Base-by-base conservation (phyloP, 2,329 filamentous ascomycete species). In the Magnaporthales sp. region DNA sequence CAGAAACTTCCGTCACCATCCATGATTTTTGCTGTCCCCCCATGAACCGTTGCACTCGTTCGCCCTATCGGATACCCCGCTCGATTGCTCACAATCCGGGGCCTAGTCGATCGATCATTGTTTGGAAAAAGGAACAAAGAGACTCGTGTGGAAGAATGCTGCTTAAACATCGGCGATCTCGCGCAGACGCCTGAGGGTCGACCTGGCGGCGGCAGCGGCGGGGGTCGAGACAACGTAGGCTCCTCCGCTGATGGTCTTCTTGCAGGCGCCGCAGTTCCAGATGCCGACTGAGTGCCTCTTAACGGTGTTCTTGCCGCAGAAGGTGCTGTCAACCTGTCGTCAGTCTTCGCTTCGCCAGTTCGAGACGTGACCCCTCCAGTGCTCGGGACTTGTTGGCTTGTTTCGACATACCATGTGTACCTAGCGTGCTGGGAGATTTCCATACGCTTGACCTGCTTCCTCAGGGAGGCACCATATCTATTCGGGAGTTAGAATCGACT, bases 401-500 rank as follows among this genome's bases (percentile, higher is more conserved):
- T 22, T 60, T 65, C 22, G 22, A 63, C 66, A 24, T 64, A 66
- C 66, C 66, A 66, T 30, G 61, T 63, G 66, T 66, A 66, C 66
- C 56, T 66, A 61, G 66, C 66, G 62, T 66, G 66, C 66, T 66
- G 66, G 38, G 61, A 58, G 27, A 66, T 38, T 56, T 66, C 66
- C 61, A 63, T 63, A 32, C 66, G 66, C 66, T 66, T 66, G 62
- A 66, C 61, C 51, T 66, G 66, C 51, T 66, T 66, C 61, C 66
- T 63, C 61, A 66, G 66, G n/a, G 66, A 66, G 66, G 66, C 66
- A 29, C 66, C 66, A 38, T 66, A 66, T 63, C 66, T 66, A 22
- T 32, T 54, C 65, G 64, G 30, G 7, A 29, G 64, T 65, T 60
- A 65, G 64, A 24, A 19, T 31, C 38, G 19, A 30, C n/a, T 60